Evolutionary conservation across 129 eudicot species (phyloP), one percentile per base, ranked within the genome.

Genomic region (Lonicera japonica): DNA sequence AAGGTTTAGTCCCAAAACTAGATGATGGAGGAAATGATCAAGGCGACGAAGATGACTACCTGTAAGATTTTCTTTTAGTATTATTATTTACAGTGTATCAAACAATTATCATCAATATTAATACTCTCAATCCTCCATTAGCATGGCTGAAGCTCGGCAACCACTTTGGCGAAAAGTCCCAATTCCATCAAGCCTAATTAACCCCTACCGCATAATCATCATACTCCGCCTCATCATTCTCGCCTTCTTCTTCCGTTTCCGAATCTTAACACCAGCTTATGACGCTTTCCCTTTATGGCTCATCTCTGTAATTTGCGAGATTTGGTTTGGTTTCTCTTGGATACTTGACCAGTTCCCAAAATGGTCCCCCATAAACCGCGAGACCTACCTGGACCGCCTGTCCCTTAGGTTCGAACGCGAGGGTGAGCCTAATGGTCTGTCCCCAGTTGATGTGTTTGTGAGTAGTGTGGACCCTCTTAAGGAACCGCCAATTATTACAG

Each of bases 291-390:
- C 99, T 19, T 56, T 92, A 17, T 92, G 99, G 99, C 51, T 88
- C 11, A 88, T 88, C 51, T 92, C 99, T 13, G 96, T 92, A 5
- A 85, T 92, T 40, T 92, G 99, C 53, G 99, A 92, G 75, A 88
- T 85, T 18, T 92, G 99, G 99, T 92, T 92, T 38, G 99, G 89
- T 1, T 51, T 92, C 47, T 92, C 99, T 5, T 92, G 99, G 99
- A 92, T 92, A 14, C 99, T 92, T 17, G 99, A 92, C 34, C 99
- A 92, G 78, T 92, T 92, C 73, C 99, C 96, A 10, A 92, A 92
- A 73, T 92, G 99, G 96, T 73, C 58, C 67, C 99, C 99, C 7
- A 92, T 92, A 46, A 85, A 78, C 79, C 95, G 99, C 0, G 99
- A 92, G 63, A 92, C 99, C 47, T 92, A 92, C 80, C 65, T 92